A percentile compares a stretch with the other conserved stretches of the same genome.
phyloP scores from a whole-genome alignment of 495 filamentous ascomycete species.

The Neurospora tetrasperma region DNA sequence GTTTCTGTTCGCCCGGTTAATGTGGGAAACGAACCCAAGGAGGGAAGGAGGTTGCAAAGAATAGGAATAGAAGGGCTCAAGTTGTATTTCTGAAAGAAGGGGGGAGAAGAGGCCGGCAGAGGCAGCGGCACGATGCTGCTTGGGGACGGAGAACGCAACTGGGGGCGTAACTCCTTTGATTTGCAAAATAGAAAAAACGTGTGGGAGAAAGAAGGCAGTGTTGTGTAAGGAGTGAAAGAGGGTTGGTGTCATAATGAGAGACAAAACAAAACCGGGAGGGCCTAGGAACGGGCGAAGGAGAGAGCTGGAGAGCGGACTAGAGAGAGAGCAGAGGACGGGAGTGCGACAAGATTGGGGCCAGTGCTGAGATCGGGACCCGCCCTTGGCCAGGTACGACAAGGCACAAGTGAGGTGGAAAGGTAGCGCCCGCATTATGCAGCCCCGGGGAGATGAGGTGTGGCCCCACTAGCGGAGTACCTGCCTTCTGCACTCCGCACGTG shows the following conservation, averaged over 20 bases:
- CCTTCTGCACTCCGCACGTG: background rate
- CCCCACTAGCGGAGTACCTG: background rate
- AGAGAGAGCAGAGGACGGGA: background rate
- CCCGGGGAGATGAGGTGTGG: background rate
- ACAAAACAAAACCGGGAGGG: background rate
- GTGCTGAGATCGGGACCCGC: background rate
- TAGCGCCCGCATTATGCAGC: background rate
- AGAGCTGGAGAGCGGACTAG: background rate
- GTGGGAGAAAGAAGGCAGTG: background rate
- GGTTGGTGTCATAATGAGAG: background rate
- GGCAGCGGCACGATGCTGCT: constrained; percentile 1
- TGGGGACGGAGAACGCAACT: background rate
- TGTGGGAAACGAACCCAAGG: background rate
- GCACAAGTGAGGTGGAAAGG: background rate
- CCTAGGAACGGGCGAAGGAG: background rate
- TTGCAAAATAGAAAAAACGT: background rate
- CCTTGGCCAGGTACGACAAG: background rate
- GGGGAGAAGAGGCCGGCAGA: background rate
- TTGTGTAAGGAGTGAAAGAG: background rate
- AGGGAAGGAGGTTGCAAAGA: background rate
- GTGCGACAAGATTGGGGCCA: background rate
- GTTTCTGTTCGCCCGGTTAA: background rate
- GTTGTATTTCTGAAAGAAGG: background rate
- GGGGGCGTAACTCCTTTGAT: background rate
- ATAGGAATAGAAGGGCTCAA: background rate